These are phyloP conservation scores for Trichocladium antarcticum DNA, from an alignment of 495 filamentous ascomycete genomes.

Conservation along the genomic window DNA sequence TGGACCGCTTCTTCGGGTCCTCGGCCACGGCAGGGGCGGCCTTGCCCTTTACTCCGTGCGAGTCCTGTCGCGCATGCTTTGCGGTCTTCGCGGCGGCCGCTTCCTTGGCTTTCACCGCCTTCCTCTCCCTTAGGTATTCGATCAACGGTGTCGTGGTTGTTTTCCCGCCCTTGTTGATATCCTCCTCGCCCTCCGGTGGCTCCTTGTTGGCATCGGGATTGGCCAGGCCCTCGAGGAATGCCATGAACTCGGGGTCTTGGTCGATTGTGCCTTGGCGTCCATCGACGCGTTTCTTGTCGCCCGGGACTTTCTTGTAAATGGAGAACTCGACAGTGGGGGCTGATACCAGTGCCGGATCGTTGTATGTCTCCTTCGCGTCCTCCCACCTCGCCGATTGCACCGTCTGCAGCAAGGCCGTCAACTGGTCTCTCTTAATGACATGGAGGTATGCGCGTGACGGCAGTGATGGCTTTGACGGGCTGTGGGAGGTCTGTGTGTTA, in stretches of 20 bases:
- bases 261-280: slow-evolving; percentile 88
- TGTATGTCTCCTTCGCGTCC: slow-evolving; percentile 61
- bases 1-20: slow-evolving; percentile 40
- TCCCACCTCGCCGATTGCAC: slow-evolving; percentile 56
- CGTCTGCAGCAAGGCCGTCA: slow-evolving; percentile 50
- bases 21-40: slow-evolving; percentile 40
- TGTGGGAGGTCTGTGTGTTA: slow-evolving; percentile 28
- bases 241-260: slow-evolving; percentile 88
- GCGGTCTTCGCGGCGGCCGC: slow-evolving; percentile 36
- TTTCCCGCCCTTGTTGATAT: slow-evolving; percentile 46
- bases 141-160: slow-evolving; percentile 78
- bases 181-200: slow-evolving; percentile 31
- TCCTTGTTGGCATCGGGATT: slow-evolving; percentile 50
- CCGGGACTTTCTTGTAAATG: slow-evolving; percentile 67
- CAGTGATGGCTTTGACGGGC: slow-evolving; percentile 62
- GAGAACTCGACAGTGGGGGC: slow-evolving; percentile 73
- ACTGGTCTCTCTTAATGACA: slow-evolving; percentile 48
- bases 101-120: slow-evolving; percentile 76
- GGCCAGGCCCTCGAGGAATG: slow-evolving; percentile 77
- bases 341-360: slow-evolving; percentile 55
- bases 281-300: slow-evolving; percentile 59
- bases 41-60: slow-evolving; percentile 38
- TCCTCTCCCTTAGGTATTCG: slow-evolving; percentile 82
- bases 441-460: slow-evolving; percentile 74
- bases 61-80: slow-evolving; percentile 40